These are phyloP conservation scores for Graphilbum fragrans DNA, from an alignment of 2,329 filamentous ascomycete species.

Conservation along the genomic window DNA sequence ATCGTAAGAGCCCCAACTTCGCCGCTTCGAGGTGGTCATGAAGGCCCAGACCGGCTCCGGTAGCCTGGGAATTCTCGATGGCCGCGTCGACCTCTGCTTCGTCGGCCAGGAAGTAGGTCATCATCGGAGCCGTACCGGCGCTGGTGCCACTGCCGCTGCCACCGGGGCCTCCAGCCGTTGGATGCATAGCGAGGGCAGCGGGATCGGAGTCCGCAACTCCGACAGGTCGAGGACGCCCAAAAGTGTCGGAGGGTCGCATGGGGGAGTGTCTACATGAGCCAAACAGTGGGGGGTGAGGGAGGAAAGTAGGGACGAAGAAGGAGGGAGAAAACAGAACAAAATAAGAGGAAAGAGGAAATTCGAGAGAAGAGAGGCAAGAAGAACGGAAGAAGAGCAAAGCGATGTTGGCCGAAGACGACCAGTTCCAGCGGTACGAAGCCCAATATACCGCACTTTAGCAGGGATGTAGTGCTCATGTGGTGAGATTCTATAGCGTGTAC, in stretches of 20 bases:
- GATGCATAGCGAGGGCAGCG: slow-evolving; percentile 11
- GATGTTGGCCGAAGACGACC: too few species aligned
- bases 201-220: slow-evolving; percentile 21
- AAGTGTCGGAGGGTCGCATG: slow-evolving; percentile 35
- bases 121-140: slow-evolving; percentile 24
- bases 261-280: neutral
- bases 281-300: neutral
- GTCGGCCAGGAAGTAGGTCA: slow-evolving; percentile 39
- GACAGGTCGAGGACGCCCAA: slow-evolving; percentile 24
- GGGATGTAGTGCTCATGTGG: too few species aligned
- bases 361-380: neutral
- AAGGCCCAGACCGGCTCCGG: slow-evolving; percentile 14
- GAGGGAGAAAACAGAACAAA: neutral
- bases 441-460: too few species aligned
- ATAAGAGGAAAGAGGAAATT: neutral
- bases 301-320: neutral
- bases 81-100: slow-evolving; percentile 32
- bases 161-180: neutral
- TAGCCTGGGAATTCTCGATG: slow-evolving; percentile 7
- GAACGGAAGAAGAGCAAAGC: too few species aligned
- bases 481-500: too few species aligned
- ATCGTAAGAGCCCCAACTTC: too few species aligned
- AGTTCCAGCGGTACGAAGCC: too few species aligned
- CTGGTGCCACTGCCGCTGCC: neutral
- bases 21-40: slow-evolving; percentile 20